phyloP scores from a whole-genome alignment of 2,329 filamentous ascomycete species.

The Xylariaceae sp. region DNA sequence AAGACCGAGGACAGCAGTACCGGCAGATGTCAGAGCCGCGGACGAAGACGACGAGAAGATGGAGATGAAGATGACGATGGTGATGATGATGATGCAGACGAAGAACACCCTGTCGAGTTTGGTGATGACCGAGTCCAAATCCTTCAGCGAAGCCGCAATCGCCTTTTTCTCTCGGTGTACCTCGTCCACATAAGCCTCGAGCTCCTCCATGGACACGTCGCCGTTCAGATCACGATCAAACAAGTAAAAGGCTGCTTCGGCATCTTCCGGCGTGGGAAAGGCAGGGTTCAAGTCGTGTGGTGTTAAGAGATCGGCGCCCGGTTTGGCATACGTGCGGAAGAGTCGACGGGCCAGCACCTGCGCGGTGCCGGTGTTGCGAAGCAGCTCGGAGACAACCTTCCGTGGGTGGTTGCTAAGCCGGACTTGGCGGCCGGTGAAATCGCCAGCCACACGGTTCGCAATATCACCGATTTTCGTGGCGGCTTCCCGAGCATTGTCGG shows the following conservation, averaged over 20 bases:
- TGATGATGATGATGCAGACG: conserved; percentile 75
- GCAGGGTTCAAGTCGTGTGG: conserved; percentile 71
- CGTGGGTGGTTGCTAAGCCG: conserved; percentile 66
- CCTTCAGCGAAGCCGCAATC: conserved; percentile 89
- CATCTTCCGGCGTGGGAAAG: conserved; percentile 77
- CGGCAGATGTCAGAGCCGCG: conserved; percentile 80
- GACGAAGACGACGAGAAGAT: conserved; percentile 87
- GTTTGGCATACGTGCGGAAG: conserved; percentile 76
- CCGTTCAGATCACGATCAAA: conserved; percentile 97
- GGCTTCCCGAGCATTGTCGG: conserved; percentile 66
- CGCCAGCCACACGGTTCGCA: conserved; percentile 70
- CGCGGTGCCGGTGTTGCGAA: conserved; percentile 64
- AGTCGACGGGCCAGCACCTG: conserved; percentile 82
- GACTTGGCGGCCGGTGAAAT: conserved; percentile 74
- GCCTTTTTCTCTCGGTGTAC: conserved; percentile 92
- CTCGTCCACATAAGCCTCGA: conserved; percentile 88
- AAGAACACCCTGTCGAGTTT: conserved; percentile 86
- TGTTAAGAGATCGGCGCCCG: conserved; percentile 67
- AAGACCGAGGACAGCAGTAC: conserved; percentile 78
- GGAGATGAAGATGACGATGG: conserved; percentile 79
- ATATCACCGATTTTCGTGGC: conserved; percentile 78
- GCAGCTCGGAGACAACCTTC: conserved; percentile 73
- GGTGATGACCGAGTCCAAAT: conserved; percentile 85
- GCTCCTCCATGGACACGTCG: conserved; percentile 90
- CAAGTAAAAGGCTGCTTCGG: conserved; percentile 80